phyloP scores from a whole-genome alignment of 176 grass and related monocot species.

The Raddia guianensis region DNA sequence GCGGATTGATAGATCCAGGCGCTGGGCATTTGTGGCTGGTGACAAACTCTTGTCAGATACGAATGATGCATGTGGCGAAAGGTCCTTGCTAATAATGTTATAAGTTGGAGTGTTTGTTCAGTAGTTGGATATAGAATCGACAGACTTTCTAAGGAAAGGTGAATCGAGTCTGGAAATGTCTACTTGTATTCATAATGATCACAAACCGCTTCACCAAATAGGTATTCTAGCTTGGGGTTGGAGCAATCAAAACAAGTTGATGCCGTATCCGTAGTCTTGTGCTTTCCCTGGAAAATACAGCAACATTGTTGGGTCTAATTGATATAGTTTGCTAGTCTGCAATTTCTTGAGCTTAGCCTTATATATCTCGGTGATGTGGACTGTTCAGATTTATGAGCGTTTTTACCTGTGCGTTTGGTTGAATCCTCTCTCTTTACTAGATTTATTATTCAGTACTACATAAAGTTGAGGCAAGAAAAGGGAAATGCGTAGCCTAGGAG shows the following conservation, averaged over 20 bases:
- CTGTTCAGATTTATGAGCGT: neutral
- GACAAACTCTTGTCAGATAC: too few species aligned
- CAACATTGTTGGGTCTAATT: neutral
- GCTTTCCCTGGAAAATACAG: neutral
- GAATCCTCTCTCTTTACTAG: neutral
- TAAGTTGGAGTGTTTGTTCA: too few species aligned
- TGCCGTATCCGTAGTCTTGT: neutral
- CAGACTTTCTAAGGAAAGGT: neutral
- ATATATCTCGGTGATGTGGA: neutral
- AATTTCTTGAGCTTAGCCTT: neutral
- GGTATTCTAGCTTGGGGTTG: too few species aligned
- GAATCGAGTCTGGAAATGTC: slow-evolving; percentile 26
- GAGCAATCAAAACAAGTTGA: too few species aligned
- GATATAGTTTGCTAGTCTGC: slow-evolving; percentile 15
- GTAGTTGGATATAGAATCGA: slow-evolving; percentile 22
- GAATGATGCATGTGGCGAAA: too few species aligned
- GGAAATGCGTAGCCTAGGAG: slow-evolving; percentile 11
- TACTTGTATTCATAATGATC: neutral
- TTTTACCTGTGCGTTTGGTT: neutral
- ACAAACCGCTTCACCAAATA: neutral
- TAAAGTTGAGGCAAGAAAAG: neutral
- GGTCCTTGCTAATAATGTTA: too few species aligned
- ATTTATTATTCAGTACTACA: neutral
- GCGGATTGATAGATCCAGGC: neutral
- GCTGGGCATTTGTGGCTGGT: neutral